Base-by-base conservation (phyloP, 2,329 filamentous ascomycete genomes). In the Exophiala mesophila region DNA sequence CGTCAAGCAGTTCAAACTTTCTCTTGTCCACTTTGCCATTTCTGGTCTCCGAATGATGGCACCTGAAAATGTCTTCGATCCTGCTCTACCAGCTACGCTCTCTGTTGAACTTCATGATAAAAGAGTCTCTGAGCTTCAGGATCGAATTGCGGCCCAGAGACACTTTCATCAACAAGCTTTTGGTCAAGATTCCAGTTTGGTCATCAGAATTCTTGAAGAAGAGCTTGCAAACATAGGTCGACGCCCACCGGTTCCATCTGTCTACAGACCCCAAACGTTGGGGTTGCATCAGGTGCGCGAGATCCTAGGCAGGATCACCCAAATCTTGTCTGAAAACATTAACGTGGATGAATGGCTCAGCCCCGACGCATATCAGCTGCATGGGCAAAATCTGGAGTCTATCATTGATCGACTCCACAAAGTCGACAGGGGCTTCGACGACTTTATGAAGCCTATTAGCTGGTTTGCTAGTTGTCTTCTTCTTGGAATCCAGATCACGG, bases 11-110 rank as follows among this genome's bases (percentile, higher is more conserved):
- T 10, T 72, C 15, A 74, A 78, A 15, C 64, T 83, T 16, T 82
- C 85, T 4, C 92, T 89, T 79, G 73, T 88, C 19, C 73, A 83
- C 37, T 80, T 95, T 47, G 83, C 86, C 2, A 65, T 89, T 15
- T 82, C 82, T 12, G 78, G 83, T 28, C 71, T 97, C 35, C 77
- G 77, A 49, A 72, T 96, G 2, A 96, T 90, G 58, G 80, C 97
- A 2, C 89, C 94, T 0, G 83, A 94, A 61, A 82, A 83, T 53
- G 76, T 85, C 3, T 92, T 90, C 56, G 92, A 98, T 61, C 92
- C 92, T 1, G 80, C 79, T 2, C 60, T 80, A 23, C 69, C 68
- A 36, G 65, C 76, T 5, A 70, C 71, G 39, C 75, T 95, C 13
- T 82, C 88, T 54, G 76, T 78, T 15, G 63, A 73, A 40, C 67